Evolutionary conservation across 495 filamentous ascomycete species (phyloP), one percentile per base, ranked within the genome.

Genomic region (Aspergillus biplanus): DNA sequence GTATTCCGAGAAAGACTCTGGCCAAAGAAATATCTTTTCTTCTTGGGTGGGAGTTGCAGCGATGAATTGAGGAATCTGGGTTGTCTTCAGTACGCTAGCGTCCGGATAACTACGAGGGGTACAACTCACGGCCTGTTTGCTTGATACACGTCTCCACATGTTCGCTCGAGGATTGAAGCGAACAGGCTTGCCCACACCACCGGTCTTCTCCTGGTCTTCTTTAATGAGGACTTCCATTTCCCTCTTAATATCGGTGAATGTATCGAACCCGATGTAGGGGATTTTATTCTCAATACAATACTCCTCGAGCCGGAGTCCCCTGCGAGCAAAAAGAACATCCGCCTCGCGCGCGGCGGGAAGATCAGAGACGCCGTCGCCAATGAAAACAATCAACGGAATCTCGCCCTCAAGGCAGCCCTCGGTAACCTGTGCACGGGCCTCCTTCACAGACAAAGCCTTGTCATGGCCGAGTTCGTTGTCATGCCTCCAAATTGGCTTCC

Each of bases 291-390:
- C 87, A 27, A 79, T 69, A 71, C 89, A 92, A 73, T 90, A 88
- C 69, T 90, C 85, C 70, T 91, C 89, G 3, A 91, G 78, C 2
- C 85, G 74, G n/a, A 92, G 75, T 6, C 89, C 89, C 31, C 82
- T 80, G 1, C 89, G 81, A 5, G 90, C 89, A 66, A 93, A 93
- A 34, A 92, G 83, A 0, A 92, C 88, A 69, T 92, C 90, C 11
- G 90, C 90, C 64, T 92, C 83, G 37, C 86, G 80, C 0, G 90
- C 88, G 15, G 90, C 90, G 0, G 90, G 82, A 7, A 92, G 83
- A 67, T 92, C 90, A 7, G 87, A 90, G 15, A 93, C 88, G 3
- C 90, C 90, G 72, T 92, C 90, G 55, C 90, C 89, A 65, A 92
- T 90, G 71, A 92, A 93, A 46, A 92, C 77, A 61, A 92, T 87